Conservation (phyloP, 2,329 filamentous ascomycete species). For the Onygenales sp. region DNA sequence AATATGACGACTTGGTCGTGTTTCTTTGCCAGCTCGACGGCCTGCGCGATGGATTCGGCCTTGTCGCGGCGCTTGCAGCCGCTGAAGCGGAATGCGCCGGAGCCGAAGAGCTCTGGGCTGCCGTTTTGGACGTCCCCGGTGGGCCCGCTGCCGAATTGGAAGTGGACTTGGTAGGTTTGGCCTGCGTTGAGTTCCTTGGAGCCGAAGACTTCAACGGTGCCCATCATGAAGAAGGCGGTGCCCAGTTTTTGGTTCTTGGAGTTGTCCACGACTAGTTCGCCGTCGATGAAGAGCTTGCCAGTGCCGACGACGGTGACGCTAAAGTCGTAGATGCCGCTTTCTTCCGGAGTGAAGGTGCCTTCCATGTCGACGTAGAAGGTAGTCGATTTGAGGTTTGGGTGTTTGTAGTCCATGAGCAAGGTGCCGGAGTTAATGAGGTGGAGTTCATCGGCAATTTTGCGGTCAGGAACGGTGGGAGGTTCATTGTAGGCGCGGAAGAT, state of each 20-base stretch:
- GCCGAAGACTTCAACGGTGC: conserved; percentile 55
- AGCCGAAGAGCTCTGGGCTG: conserved; percentile 42
- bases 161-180: conserved; percentile 48
- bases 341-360: conserved; percentile 50
- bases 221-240: conserved; percentile 56
- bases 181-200: conserved; percentile 49
- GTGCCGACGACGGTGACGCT: conserved; percentile 58
- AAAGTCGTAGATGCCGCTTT: conserved; percentile 54
- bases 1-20: conserved; percentile 72
- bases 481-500: conserved; percentile 55
- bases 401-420: conserved; percentile 45
- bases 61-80: conserved; percentile 50
- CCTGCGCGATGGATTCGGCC: conserved; percentile 53
- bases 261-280: conserved; percentile 55
- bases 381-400: conserved; percentile 43
- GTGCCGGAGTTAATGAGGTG: conserved; percentile 35
- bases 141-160: conserved; percentile 52
- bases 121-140: conserved; percentile 47
- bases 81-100: conserved; percentile 54
- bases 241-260: conserved; percentile 53
- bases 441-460: conserved; percentile 44
- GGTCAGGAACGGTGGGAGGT: conserved; percentile 38
- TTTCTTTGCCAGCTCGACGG: conserved; percentile 56
- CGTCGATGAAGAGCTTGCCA: conserved; percentile 56
- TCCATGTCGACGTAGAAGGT: conserved; percentile 55